A percentile compares a stretch with the other conserved stretches of the same genome.
Conservation (phyloP, 2,329 filamentous ascomycete species). For the Tricladium varicosporioides region DNA sequence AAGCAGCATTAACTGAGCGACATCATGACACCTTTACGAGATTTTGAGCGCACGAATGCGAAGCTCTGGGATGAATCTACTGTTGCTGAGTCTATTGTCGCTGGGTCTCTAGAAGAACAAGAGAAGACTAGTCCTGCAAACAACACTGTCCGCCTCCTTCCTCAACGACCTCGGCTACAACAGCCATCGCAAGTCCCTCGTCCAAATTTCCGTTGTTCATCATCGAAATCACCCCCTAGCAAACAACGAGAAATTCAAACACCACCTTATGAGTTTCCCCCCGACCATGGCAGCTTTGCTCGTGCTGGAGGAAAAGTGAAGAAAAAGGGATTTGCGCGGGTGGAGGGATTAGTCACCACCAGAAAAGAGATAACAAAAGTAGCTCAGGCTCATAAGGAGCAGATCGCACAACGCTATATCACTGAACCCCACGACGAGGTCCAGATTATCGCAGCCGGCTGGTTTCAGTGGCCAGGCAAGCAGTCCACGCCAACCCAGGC, state of each 20-base stretch:
- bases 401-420: neutral
- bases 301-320: neutral
- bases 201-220: too few species aligned
- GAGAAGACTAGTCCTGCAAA: neutral
- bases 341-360: neutral
- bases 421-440: neutral
- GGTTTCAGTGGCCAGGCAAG: conserved; percentile 25
- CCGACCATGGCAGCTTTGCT: neutral
- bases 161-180: neutral
- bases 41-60: neutral
- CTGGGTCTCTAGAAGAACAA: neutral
- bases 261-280: neutral
- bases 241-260: neutral
- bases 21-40: neutral
- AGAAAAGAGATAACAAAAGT: neutral
- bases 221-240: too few species aligned
- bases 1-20: too few species aligned
- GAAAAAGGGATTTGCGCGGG: neutral
- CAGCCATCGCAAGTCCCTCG: neutral
- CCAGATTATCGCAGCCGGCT: conserved; percentile 11
- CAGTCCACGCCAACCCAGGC: conserved; percentile 10
- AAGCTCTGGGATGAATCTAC: neutral
- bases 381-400: neutral
- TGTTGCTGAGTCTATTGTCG: neutral
- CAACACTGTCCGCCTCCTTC: neutral